Evolutionary conservation across 2,329 filamentous ascomycete species (phyloP).

Genomic region (Claviceps sp.): DNA sequence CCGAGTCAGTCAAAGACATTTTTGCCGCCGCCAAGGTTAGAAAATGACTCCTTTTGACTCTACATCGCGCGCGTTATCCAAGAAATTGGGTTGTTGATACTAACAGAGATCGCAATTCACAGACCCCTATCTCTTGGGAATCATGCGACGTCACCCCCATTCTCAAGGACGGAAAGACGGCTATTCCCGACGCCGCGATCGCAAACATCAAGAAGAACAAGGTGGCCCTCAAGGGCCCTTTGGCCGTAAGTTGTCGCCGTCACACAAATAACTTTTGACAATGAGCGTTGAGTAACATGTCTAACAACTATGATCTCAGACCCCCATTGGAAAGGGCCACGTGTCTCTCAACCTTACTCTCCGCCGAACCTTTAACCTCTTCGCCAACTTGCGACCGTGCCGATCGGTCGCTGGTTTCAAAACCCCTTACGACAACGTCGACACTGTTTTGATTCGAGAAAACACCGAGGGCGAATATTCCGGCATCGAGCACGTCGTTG

Average conservation of each 20-base stretch:
- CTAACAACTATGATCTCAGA: conserved; percentile 34
- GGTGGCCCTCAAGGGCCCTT: conserved; percentile 93
- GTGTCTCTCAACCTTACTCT: conserved; percentile 98
- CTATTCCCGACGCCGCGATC: conserved; percentile 86
- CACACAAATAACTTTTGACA: neutral
- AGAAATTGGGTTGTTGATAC: neutral
- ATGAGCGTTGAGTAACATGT: neutral
- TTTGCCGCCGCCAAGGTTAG: conserved; percentile 84
- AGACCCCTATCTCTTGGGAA: conserved; percentile 94
- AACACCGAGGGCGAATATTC: conserved; percentile 99
- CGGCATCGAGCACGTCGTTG: conserved; percentile 95
- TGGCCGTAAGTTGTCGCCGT: conserved; percentile 55
- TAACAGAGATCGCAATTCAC: neutral
- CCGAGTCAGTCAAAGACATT: conserved; percentile 97
- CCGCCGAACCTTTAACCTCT: conserved; percentile 98
- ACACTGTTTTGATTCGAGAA: conserved; percentile 96
- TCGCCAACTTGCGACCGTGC: conserved; percentile 97
- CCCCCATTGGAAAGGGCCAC: conserved; percentile 95
- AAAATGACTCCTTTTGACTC: neutral
- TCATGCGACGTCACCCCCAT: conserved; percentile 90
- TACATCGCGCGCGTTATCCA: neutral
- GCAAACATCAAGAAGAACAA: conserved; percentile 89
- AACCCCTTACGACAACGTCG: conserved; percentile 93
- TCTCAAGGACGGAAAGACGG: conserved; percentile 88
- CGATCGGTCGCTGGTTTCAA: conserved; percentile 94